Base-by-base conservation (phyloP, 2,329 filamentous ascomycete species). In the Aspergillus alliaceus region DNA sequence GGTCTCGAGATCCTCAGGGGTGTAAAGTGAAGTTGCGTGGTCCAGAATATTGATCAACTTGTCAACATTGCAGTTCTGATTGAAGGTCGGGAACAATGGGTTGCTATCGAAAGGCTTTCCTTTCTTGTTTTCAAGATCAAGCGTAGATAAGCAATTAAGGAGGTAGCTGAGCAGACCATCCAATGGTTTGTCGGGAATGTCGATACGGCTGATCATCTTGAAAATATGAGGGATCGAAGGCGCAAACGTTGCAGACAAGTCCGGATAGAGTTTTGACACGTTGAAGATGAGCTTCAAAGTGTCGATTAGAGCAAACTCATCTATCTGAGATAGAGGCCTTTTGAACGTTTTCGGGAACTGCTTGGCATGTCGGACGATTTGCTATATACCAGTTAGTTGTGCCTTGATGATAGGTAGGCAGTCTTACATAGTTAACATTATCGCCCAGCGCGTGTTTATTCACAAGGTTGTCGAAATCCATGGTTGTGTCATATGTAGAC, bases 261-360 rank as follows among this genome's bases (percentile, higher is more conserved):
- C 81, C 4, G 86, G 85, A 66, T 88, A 89, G 67, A 87, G 86
- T 66, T 93, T 87, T 1, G 89, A 90, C 53, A 96, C 81, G 73
- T 97, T 97, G 80, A 96, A 98, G 51, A 96, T 77, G 39, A 98
- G 81, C 69, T 96, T 97, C 50, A 95, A 78, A 0, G 90, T 93
- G 73, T 98, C 93, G 8, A 82, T 82, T 35, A 98, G 80, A 0
- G 93, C 91, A 85, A 93, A 86, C 57, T 89, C 86, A 62, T 89
- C 86, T 82, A 93, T 72, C 54, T 71, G 68, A 3, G 71, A 64
- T 32, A 73, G 64, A 22, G 72, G 66, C 50, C 64, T 73, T 59
- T 67, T 67, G 48, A 69, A 69, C 6, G 64, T 70, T 53, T 77
- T 77, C 4, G 78, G 78, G 60, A 83, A 84, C 65, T 78, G 75